Percentiles rank a stretch among this genome's conserved stretches.
Evolutionary conservation across 148 eudicot genomes (phyloP).

Genomic region (Fallopia convolvulus): DNA sequence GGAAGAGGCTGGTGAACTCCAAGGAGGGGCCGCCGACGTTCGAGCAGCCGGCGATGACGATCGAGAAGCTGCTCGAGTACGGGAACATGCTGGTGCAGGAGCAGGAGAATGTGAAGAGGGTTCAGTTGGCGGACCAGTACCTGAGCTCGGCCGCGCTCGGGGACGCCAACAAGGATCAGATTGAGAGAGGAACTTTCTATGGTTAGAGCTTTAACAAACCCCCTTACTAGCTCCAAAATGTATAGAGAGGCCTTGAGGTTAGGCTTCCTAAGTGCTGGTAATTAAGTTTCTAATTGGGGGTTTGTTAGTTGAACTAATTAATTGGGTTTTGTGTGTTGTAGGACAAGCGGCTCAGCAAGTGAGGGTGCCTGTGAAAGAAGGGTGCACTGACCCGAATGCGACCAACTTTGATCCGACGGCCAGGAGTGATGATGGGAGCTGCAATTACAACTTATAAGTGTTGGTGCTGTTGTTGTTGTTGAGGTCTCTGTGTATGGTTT

Average conservation of each 20-base stretch:
- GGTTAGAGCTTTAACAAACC: constrained; percentile 32
- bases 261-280: background rate
- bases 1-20: constrained; percentile 88
- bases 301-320: too few relatives aligned
- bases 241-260: background rate
- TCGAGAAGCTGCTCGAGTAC: constrained; percentile 68
- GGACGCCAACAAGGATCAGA: constrained; percentile 75
- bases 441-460: constrained; percentile 43
- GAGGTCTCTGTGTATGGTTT: constrained; percentile 7
- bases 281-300: too few relatives aligned
- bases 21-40: constrained; percentile 67
- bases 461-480: too few relatives aligned
- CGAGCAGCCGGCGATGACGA: constrained; percentile 69
- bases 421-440: constrained; percentile 86
- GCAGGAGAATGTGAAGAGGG: constrained; percentile 95
- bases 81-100: constrained; percentile 85
- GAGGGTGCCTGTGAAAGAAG: constrained; percentile 57
- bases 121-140: constrained; percentile 77
- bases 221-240: background rate
- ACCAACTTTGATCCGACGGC: constrained; percentile 70
- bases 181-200: constrained; percentile 54
- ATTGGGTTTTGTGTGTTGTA: constrained; percentile 14
- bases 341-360: constrained; percentile 83
- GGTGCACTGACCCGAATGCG: constrained; percentile 71
- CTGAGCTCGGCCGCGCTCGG: constrained; percentile 78